Conservation (phyloP, 2,329 filamentous ascomycete genomes). For the Claviceps africana region DNA sequence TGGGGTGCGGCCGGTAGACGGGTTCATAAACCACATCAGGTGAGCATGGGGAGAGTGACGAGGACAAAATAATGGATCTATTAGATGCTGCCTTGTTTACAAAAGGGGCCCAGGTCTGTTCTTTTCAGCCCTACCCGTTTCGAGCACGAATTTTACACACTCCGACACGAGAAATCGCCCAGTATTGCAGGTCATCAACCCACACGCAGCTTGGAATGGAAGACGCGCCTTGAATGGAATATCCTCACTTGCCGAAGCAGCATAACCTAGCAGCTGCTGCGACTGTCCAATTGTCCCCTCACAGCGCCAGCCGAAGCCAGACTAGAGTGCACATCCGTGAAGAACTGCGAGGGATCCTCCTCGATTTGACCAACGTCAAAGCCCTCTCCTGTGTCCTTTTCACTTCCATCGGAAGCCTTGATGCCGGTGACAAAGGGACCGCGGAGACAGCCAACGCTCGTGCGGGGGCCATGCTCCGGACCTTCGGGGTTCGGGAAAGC, state of each 20-base stretch:
- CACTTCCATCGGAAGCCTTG: constrained; percentile 10
- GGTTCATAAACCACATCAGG: too few species aligned
- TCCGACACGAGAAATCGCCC: too few species aligned
- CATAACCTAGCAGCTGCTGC: constrained; percentile 3
- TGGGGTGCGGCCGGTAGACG: too few species aligned
- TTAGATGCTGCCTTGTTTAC: too few species aligned
- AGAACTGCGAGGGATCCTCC: constrained; percentile 34
- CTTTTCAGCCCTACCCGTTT: too few species aligned
- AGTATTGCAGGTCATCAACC: too few species aligned
- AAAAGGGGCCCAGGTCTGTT: too few species aligned
- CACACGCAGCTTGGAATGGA: too few species aligned
- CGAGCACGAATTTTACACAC: too few species aligned
- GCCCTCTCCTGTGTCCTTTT: constrained; percentile 16
- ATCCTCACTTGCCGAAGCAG: background rate
- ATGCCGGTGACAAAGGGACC: constrained; percentile 23
- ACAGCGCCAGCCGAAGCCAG: constrained; percentile 33
- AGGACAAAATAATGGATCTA: too few species aligned
- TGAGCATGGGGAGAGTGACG: too few species aligned
- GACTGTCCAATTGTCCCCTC: constrained; percentile 29
- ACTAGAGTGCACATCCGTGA: constrained; percentile 38
- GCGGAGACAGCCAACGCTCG: constrained; percentile 15
- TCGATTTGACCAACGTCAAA: constrained; percentile 27
- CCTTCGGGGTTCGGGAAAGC: constrained; percentile 34
- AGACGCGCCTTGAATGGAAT: too few species aligned
- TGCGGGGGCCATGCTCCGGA: constrained; percentile 18